Base-by-base conservation (phyloP, 139 green algal species). In the Chlamydomonas sphaeroides region DNA sequence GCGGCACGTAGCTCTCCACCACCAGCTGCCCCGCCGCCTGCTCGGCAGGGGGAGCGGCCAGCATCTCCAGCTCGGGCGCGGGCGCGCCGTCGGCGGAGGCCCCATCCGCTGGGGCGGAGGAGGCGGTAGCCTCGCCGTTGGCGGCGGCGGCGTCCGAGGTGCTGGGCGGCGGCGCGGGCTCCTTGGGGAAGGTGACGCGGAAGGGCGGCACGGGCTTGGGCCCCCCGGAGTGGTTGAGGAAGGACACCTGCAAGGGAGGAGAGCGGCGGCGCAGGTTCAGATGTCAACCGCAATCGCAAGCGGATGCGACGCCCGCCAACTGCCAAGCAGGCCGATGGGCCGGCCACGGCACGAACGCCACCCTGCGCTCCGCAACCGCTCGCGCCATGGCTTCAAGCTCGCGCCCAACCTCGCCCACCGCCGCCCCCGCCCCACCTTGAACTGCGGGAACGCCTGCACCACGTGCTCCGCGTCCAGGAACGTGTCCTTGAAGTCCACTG, bases 391-490 rank as follows among this genome's bases (percentile, higher is more conserved):
- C n/a, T n/a, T n/a, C n/a, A n/a, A n/a, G n/a, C n/a, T n/a, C n/a
- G n/a, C 7, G 5, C 42, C 39, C 1, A 2, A 61, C 61, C 33
- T 18, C 36, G 25, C 36, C 23, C 36, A 49, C 21, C 28, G 17
- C 28, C 33, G 26, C 51, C 21, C 49, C 14, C 63, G 26, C 21
- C 68, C 3, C 36, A 97, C 84, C 45, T 95, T 73, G 63, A 94
- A 91, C 8, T 90, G 89, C 4, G 96, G 95, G 87, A 99, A 99
- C 65, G 80, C 92, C 41, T 97, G 90, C 3, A 79, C 75, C 73
- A 99, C 57, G 88, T 99, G 97, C 32, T 95, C 70, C 30, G 83
- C 87, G 70, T 98, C 93, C 57, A 98, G 89, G 91, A 99, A 99
- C 1, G 97, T 99, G 90, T 99, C 97, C 85, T 84, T 77, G 71